Evolutionary conservation across 2,329 filamentous ascomycete genomes (phyloP), one percentile per base, ranked within the genome.

Genomic region (Penicillium sp.): DNA sequence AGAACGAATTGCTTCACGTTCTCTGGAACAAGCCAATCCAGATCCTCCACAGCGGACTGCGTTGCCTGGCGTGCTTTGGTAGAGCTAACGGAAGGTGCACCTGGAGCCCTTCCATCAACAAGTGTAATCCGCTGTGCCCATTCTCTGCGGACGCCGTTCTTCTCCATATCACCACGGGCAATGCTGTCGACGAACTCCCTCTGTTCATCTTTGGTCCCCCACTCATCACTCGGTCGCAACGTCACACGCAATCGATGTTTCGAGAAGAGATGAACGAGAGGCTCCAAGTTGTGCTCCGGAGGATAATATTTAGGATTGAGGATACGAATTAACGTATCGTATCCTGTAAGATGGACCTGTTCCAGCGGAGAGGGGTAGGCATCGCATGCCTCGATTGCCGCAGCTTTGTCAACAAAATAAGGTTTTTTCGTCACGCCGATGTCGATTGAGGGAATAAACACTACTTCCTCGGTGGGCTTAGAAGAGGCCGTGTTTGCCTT

Each of bases 231-330:
- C 41, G 72, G 67, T 34, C 76, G 66, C 66, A 75, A 65, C 26
- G 75, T 76, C 41, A 77, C 76, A 29, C 75, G 62, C 34, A 79
- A 57, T 8, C 73, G 66, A 58, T 79, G 75, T 42, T 70, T 67
- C 3, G 65, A 66, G 26, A 79, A 69, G 34, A 79, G 74, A 0
- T 70, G 69, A 12, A 62, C 68, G 31, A 79, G 54, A 2, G 74
- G 73, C 33, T 68, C 60, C 16, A 79, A 61, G 3, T 69, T 76
- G 47, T 76, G 70, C 8, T 70, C 61, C 8, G 74, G 73, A 2
- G 76, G 74, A 46, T 79, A 79, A 58, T 79, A 79, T 55, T 77
- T 78, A 6, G 74, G 58, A 56, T 78, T 69, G 59, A 79, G 75
- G 46, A 79, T 76, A 15, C 77, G 74, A 39, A 76, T 71, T 51